These are phyloP conservation scores for Magnusiomyces suaveolens DNA, from an alignment of 1,139 yeast species.

Conservation along the genomic window DNA sequence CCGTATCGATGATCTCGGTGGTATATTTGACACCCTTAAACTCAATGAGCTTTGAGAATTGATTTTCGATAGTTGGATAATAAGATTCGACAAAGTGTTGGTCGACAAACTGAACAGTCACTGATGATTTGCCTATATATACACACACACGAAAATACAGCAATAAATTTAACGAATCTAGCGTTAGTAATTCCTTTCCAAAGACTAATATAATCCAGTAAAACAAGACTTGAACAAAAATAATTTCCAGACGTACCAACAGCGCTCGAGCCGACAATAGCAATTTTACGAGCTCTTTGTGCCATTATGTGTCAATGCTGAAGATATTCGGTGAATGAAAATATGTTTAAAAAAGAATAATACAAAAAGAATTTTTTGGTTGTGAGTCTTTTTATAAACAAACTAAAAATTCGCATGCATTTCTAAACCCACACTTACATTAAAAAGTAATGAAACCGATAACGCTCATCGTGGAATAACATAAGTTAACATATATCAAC, in stretches of 20 bases:
- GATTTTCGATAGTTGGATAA: slow-evolving; percentile 89
- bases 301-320: neutral
- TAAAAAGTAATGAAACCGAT: neutral
- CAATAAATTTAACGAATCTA: neutral
- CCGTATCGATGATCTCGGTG: slow-evolving; percentile 82
- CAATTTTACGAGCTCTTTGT: slow-evolving; percentile 58
- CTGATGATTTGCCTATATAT: slow-evolving; percentile 54
- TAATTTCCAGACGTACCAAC: slow-evolving; percentile 56
- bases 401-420: too few relatives aligned
- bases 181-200: too few relatives aligned
- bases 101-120: slow-evolving; percentile 80
- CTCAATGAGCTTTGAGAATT: slow-evolving; percentile 62
- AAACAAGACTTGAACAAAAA: too few relatives aligned
- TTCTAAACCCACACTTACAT: too few relatives aligned
- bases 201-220: too few relatives aligned
- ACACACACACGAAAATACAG: neutral
- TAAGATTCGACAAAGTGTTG: slow-evolving; percentile 82
- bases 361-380: neutral
- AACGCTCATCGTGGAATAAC: neutral
- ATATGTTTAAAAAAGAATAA: neutral
- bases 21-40: slow-evolving; percentile 70
- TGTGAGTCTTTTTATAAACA: too few relatives aligned
- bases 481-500: too few relatives aligned
- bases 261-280: slow-evolving; percentile 81
- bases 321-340: neutral